Conservation (phyloP, 2,329 filamentous ascomycete genomes). For the Pseudogymnoascus sp. region DNA sequence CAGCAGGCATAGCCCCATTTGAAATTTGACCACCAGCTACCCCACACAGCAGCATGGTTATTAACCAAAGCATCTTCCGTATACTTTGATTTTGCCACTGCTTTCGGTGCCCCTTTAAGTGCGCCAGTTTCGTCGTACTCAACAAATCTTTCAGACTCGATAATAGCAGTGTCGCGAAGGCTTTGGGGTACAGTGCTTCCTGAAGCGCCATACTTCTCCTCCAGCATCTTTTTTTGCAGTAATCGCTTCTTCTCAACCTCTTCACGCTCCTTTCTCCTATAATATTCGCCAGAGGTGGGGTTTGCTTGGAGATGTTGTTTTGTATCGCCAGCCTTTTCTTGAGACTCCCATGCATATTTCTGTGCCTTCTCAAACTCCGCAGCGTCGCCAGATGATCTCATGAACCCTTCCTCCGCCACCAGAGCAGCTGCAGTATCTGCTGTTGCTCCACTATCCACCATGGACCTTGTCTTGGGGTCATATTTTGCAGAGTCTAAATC, state of each 20-base stretch:
- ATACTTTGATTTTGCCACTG: conserved; percentile 79
- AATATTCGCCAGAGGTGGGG: conserved; percentile 81
- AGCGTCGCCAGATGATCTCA: conserved; percentile 81
- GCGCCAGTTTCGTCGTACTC: conserved; percentile 88
- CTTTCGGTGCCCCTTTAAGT: conserved; percentile 78
- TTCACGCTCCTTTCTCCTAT: conserved; percentile 68
- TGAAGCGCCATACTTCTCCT: conserved; percentile 74
- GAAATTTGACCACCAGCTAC: conserved; percentile 95
- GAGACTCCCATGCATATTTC: conserved; percentile 87
- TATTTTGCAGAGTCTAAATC: conserved; percentile 96
- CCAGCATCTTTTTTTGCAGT: conserved; percentile 59
- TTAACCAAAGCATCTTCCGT: conserved; percentile 77
- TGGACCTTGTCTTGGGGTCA: conserved; percentile 87
- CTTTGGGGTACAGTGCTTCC: conserved; percentile 51
- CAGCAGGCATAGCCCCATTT: conserved; percentile 95
- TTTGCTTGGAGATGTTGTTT: conserved; percentile 90
- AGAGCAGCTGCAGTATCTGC: conserved; percentile 71
- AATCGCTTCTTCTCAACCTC: conserved; percentile 61
- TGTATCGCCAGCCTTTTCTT: conserved; percentile 71
- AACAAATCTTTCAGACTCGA: conserved; percentile 77
- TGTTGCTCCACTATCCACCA: conserved; percentile 77
- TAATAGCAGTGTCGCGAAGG: conserved; percentile 58
- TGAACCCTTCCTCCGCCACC: conserved; percentile 88
- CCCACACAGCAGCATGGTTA: conserved; percentile 90
- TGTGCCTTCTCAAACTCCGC: conserved; percentile 87